Evolutionary conservation across 805 yeast genomes (phyloP).

Genomic region (Wickerhamomyces rabaulensis): DNA sequence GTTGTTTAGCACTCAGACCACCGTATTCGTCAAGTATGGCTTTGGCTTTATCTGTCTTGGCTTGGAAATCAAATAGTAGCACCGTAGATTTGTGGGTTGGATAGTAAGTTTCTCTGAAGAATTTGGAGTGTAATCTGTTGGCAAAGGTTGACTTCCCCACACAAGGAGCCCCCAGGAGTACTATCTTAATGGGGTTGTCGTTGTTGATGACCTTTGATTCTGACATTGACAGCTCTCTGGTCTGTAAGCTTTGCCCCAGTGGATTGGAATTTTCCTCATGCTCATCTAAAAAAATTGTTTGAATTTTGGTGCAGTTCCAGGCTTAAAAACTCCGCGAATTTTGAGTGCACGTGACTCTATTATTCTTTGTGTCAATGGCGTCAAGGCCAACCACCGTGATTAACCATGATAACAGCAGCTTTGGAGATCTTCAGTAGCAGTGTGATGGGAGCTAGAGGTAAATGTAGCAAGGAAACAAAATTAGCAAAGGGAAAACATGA

Average conservation of each 20-base stretch:
- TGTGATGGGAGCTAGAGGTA: too few relatives aligned
- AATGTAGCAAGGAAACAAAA: too few relatives aligned
- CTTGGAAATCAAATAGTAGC: conserved; percentile 48
- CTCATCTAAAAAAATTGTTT: too few relatives aligned
- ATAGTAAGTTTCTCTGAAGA: conserved; percentile 63
- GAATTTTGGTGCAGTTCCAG: too few relatives aligned
- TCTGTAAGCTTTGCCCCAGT: background rate
- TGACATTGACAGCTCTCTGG: background rate
- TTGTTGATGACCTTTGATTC: conserved; percentile 6
- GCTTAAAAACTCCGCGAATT: too few relatives aligned
- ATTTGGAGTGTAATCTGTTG: conserved; percentile 41
- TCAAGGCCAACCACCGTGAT: too few relatives aligned
- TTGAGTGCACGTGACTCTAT: too few relatives aligned
- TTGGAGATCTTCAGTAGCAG: too few relatives aligned
- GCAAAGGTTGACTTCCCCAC: conserved; percentile 60
- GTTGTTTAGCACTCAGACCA: conserved; percentile 32
- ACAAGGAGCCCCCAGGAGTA: conserved; percentile 53
- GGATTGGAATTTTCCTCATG: too few relatives aligned
- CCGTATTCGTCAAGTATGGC: conserved; percentile 44
- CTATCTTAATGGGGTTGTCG: conserved; percentile 45
- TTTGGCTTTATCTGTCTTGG: conserved; percentile 34
- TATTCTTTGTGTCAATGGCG: too few relatives aligned
- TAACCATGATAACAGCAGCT: too few relatives aligned
- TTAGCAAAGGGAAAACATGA: too few relatives aligned
- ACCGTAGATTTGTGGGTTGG: conserved; percentile 66